A percentile compares a stretch with the other conserved stretches of the same genome.
Conservation (phyloP, 2,329 filamentous ascomycete genomes). For the Helotiales sp. region DNA sequence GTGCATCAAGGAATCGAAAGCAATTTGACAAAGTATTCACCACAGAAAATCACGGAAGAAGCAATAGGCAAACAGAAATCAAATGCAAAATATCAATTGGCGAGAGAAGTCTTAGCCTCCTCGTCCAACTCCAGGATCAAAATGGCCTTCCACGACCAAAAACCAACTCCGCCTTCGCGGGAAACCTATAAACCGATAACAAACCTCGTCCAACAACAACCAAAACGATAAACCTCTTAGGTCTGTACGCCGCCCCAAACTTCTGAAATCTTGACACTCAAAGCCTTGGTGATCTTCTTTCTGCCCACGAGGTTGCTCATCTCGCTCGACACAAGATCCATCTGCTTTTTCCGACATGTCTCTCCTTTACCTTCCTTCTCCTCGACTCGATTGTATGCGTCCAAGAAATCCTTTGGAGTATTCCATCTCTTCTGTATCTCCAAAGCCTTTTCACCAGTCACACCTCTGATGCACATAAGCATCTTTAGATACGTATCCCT, state of each 20-base stretch:
- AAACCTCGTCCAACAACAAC: background rate
- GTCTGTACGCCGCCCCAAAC: constrained; percentile 64
- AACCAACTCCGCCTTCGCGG: background rate
- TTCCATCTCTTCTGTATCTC: constrained; percentile 81
- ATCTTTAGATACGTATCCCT: constrained; percentile 81
- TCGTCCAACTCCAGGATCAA: too few species aligned
- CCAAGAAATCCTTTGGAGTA: constrained; percentile 73
- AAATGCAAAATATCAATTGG: too few species aligned
- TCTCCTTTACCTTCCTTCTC: constrained; percentile 43
- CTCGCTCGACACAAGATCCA: constrained; percentile 62
- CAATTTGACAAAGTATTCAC: too few species aligned
- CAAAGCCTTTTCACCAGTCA: constrained; percentile 78
- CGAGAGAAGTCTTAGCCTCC: too few species aligned
- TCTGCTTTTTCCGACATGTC: constrained; percentile 58
- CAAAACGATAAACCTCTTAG: background rate
- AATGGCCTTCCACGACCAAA: too few species aligned
- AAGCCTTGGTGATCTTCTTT: constrained; percentile 68
- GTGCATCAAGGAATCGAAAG: background rate
- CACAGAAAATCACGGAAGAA: background rate
- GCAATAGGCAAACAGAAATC: background rate
- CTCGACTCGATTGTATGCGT: constrained; percentile 66
- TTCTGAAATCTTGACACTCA: constrained; percentile 74
- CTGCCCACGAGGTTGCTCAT: constrained; percentile 65
- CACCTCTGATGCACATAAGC: constrained; percentile 79
- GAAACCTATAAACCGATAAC: background rate